Percentiles rank a stretch among this genome's conserved stretches.
Evolutionary conservation across 352 stramenopile species (phyloP).

Genomic region (Phytophthora uliginosa): DNA sequence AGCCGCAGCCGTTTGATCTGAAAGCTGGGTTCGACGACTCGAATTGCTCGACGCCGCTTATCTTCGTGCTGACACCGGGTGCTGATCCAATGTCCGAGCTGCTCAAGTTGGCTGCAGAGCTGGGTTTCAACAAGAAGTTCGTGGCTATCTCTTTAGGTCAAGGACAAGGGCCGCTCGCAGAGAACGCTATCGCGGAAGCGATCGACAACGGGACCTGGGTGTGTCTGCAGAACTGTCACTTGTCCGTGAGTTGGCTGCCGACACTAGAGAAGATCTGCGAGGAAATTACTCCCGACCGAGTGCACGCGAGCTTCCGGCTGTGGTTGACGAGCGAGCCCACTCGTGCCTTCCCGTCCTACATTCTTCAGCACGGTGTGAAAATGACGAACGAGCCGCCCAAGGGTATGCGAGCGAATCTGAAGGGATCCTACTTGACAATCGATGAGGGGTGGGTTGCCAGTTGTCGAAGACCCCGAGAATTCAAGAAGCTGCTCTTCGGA

Average conservation of each 20-base stretch:
- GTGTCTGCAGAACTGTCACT: conserved; percentile 97
- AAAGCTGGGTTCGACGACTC: conserved; percentile 94
- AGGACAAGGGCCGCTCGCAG: conserved; percentile 93
- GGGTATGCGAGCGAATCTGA: conserved; percentile 95
- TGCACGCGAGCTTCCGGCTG: conserved; percentile 94
- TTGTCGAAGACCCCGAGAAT: conserved; percentile 66
- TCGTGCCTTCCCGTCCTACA: conserved; percentile 94
- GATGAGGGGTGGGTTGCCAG: conserved; percentile 80
- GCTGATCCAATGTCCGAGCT: conserved; percentile 96
- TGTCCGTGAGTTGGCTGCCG: conserved; percentile 96
- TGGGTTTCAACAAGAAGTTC: conserved; percentile 95
- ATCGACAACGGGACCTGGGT: conserved; percentile 96
- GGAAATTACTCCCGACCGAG: conserved; percentile 93
- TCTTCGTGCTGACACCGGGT: conserved; percentile 96
- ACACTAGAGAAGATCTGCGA: conserved; percentile 96
- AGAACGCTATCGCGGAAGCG: conserved; percentile 94
- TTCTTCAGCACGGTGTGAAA: conserved; percentile 95
- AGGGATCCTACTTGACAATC: conserved; percentile 92
- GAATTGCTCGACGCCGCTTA: conserved; percentile 94
- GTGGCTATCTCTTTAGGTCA: conserved; percentile 96
- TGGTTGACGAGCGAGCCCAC: conserved; percentile 97
- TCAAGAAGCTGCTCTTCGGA: conserved; percentile 90
- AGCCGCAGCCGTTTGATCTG: conserved; percentile 95
- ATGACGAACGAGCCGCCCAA: conserved; percentile 97
- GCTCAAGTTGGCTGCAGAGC: conserved; percentile 92